Evolutionary conservation across 2,329 filamentous ascomycete species (phyloP), one percentile per base, ranked within the genome.

Genomic region (Aspergillus sp.): DNA sequence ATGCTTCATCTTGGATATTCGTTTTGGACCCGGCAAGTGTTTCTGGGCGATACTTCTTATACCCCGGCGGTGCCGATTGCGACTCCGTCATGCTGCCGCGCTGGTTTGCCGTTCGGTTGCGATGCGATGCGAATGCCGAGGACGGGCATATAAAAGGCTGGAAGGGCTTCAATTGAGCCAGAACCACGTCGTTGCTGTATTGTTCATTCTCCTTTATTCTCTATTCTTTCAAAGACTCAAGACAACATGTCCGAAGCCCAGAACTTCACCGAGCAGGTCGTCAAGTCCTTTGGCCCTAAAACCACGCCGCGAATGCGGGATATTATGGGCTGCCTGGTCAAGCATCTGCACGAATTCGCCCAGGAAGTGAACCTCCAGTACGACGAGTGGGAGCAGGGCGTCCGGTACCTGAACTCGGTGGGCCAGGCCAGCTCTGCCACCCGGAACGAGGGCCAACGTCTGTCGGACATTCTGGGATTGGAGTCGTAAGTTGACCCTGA

Each of bases 321-420:
- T 53, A 73, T 89, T 57, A 71, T 89, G 59, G 66, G 73, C 50
- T 73, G 78, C 29, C 68, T 88, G 57, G 82, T 88, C 67, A 74
- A 71, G 42, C 85, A 89, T 70, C 74, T 90, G 48, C 86, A 90
- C 72, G 84, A 88, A 69, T 89, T 89, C 65, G 78, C 81, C 47
- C 81, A 86, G 48, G 86, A 90, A 61, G 79, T 86, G 53, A 84
- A 89, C 69, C 78, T 90, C 44, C 88, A 81, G 12, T 75, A 80
- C 30, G 85, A 86, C 46, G 86, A 90, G 69, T 89, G 85, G 85
- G 78, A 88, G 67, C 68, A 79, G 5, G 86, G 85, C 45, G 83
- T 89, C 46, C 76, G 84, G 59, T 88, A 85, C 63, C 71, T 89
- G 70, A 89, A 89, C 73, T 76, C 79, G 41, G 78, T 87, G 51